phyloP scores from a whole-genome alignment of 2,329 filamentous ascomycete genomes.

The Pleochaeta shiraiana region DNA sequence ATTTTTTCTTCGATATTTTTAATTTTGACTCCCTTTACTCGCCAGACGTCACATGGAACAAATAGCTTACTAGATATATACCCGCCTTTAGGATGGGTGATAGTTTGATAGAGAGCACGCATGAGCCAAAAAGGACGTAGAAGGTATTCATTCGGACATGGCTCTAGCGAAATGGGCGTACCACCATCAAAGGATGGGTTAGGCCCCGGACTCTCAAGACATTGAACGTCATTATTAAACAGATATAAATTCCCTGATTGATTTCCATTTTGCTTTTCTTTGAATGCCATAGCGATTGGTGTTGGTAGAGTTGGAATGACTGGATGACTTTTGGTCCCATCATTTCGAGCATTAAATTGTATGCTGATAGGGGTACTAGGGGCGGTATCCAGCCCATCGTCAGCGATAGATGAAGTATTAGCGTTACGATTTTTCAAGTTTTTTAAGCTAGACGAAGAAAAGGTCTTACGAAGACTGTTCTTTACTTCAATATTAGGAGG shows the following conservation, averaged over 20 bases:
- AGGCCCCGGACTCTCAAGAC: slow-evolving; percentile 38
- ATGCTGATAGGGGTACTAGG: slow-evolving; percentile 51
- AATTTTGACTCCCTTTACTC: slow-evolving; percentile 80
- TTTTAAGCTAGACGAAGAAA: slow-evolving; percentile 46
- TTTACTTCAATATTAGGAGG: slow-evolving; percentile 27
- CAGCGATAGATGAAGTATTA: slow-evolving; percentile 39
- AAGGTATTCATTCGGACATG: slow-evolving; percentile 73
- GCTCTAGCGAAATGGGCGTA: slow-evolving; percentile 60
- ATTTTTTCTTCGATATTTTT: slow-evolving; percentile 89
- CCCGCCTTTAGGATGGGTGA: slow-evolving; percentile 76
- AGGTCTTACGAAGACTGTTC: slow-evolving; percentile 36
- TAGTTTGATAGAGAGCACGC: slow-evolving; percentile 79
- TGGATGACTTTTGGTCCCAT: slow-evolving; percentile 26
- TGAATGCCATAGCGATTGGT: slow-evolving; percentile 39
- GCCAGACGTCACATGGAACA: slow-evolving; percentile 81
- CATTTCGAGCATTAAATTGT: slow-evolving; percentile 19
- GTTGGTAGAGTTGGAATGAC: slow-evolving; percentile 44
- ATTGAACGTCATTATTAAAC: slow-evolving; percentile 68
- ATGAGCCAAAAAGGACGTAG: slow-evolving; percentile 97
- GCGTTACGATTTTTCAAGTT: slow-evolving; percentile 56
- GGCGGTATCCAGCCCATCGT: slow-evolving; percentile 41
- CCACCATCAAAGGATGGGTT: slow-evolving; percentile 33
- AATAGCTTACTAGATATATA: slow-evolving; percentile 87
- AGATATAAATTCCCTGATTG: slow-evolving; percentile 50
- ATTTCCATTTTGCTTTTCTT: slow-evolving; percentile 31